Percentiles rank a stretch among this genome's conserved stretches.
These are phyloP conservation scores for Phytophthora pinifolia DNA, from an alignment of 352 stramenopile species.

Conservation along the genomic window DNA sequence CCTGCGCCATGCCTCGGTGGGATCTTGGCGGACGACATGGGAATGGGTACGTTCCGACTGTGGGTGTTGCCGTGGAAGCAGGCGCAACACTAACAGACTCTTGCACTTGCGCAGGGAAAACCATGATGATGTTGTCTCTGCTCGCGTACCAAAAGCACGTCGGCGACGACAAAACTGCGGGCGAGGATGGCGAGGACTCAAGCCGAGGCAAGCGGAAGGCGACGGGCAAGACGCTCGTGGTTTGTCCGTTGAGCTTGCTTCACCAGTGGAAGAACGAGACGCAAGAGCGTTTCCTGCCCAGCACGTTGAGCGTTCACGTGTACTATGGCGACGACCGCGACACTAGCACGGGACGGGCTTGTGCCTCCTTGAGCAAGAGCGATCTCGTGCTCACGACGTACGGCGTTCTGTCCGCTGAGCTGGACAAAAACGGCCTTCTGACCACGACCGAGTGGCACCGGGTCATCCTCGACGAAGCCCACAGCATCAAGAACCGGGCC, in stretches of 20 bases:
- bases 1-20: conserved; percentile 70
- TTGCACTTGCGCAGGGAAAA: conserved; percentile 51
- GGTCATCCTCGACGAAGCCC: conserved; percentile 91
- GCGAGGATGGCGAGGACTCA: conserved; percentile 3
- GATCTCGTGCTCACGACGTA: conserved; percentile 88
- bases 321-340: conserved; percentile 78
- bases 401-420: conserved; percentile 74
- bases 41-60: conserved; percentile 68
- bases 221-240: conserved; percentile 69
- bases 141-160: conserved; percentile 60
- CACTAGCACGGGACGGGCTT: conserved; percentile 3
- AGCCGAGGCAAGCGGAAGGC: conserved; percentile 6
- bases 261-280: conserved; percentile 90
- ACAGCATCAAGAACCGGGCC: conserved; percentile 90
- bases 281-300: conserved; percentile 55
- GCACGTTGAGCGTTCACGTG: conserved; percentile 53
- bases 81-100: neutral
- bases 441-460: conserved; percentile 64
- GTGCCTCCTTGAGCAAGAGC: conserved; percentile 28
- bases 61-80: neutral
- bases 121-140: conserved; percentile 78
- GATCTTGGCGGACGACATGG: conserved; percentile 92
- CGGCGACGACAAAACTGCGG: conserved; percentile 6
- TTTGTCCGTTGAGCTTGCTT: conserved; percentile 87
- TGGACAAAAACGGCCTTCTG: conserved; percentile 51